These are phyloP conservation scores for Litsea cubeba DNA, from an alignment of 164 flowering plant genomes.

Conservation along the genomic window DNA sequence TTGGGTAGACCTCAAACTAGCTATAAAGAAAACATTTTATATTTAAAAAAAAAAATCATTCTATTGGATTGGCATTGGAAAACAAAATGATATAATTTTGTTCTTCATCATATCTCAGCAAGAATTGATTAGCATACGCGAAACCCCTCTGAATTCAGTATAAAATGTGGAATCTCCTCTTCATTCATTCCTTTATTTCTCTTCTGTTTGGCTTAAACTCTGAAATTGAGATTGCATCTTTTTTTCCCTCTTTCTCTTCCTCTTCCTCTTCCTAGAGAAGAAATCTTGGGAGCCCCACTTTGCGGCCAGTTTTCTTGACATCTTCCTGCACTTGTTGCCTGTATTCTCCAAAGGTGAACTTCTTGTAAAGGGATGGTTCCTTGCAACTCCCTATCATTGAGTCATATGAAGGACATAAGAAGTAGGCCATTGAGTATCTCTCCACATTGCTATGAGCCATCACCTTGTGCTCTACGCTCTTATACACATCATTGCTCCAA, in stretches of 20 bases:
- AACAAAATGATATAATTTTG: too few relatives aligned
- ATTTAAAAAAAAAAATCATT: neutral
- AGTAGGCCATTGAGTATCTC: constrained; percentile 73
- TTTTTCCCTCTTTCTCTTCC: too few relatives aligned
- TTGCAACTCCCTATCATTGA: constrained; percentile 47
- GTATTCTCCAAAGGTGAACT: constrained; percentile 66
- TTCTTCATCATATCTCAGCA: neutral
- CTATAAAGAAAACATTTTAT: neutral
- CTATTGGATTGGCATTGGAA: neutral
- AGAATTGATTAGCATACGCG: neutral
- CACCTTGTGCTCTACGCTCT: constrained; percentile 80
- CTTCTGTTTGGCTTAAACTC: neutral
- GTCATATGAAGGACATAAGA: constrained; percentile 71
- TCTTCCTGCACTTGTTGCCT: constrained; percentile 63
- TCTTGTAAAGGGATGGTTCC: constrained; percentile 53
- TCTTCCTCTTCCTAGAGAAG: constrained; percentile 11
- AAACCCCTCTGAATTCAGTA: neutral
- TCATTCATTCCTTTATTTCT: neutral
- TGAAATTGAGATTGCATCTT: too few relatives aligned
- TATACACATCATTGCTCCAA: constrained; percentile 75
- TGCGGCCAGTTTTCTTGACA: constrained; percentile 49
- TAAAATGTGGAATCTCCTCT: neutral
- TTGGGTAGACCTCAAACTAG: neutral
- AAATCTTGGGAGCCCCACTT: constrained; percentile 69
- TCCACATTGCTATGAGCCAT: constrained; percentile 46